These are phyloP conservation scores for Porphyridium purpureum DNA, from an alignment of 23 red algal species.

Conservation along the genomic window DNA sequence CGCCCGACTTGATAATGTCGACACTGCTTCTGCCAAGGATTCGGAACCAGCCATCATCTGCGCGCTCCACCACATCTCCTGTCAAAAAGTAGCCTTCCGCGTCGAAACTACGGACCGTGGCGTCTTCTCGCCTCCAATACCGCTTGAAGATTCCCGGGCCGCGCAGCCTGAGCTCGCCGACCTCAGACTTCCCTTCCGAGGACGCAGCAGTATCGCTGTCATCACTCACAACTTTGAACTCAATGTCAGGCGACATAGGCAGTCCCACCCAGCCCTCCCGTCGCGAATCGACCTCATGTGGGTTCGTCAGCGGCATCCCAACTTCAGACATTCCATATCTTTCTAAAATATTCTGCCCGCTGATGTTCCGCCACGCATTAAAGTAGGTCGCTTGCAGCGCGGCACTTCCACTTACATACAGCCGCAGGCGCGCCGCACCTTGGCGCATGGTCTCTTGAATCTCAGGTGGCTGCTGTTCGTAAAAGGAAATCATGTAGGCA, in stretches of 20 bases:
- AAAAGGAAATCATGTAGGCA: conserved; percentile 34
- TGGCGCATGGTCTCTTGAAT: conserved; percentile 26
- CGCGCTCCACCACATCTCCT: conserved; percentile 61
- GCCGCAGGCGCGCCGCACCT: conserved; percentile 33
- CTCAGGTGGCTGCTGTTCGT: conserved; percentile 12
- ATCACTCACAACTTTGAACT: conserved; percentile 12
- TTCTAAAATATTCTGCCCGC: conserved; percentile 44
- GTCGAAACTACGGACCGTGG: conserved; percentile 41
- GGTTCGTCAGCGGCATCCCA: conserved; percentile 35
- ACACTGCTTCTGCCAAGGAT: conserved; percentile 47
- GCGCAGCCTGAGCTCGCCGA: conserved; percentile 52
- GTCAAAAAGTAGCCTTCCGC: conserved; percentile 71
- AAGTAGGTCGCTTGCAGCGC: conserved; percentile 34
- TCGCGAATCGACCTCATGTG: conserved; percentile 18
- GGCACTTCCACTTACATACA: conserved; percentile 75
- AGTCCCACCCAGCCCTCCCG: conserved; percentile 22
- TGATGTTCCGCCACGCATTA: conserved; percentile 22
- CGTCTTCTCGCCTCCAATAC: conserved; percentile 38
- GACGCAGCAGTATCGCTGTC: background rate
- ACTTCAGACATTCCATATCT: conserved; percentile 95
- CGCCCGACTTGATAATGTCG: conserved; percentile 75
- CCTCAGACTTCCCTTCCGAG: background rate
- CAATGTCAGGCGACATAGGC: conserved; percentile 9
- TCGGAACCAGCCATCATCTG: conserved; percentile 8
- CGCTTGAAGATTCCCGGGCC: conserved; percentile 51